Conservation (phyloP, 306 rosid genomes). For the Mucuna pruriens region DNA sequence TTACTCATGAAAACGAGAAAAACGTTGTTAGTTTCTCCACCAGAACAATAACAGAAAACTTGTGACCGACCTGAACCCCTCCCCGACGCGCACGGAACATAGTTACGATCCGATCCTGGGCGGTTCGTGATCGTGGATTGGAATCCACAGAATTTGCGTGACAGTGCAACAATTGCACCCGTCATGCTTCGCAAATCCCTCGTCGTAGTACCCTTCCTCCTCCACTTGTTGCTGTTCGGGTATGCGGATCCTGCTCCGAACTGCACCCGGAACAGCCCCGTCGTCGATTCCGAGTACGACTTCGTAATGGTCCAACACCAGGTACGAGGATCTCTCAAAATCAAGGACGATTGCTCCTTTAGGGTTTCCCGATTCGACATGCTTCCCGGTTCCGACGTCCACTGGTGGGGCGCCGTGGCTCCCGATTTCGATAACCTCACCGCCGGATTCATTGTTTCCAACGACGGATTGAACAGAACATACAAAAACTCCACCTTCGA, state of each 20-base stretch:
- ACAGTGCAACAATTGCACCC: neutral
- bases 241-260: conserved; percentile 59
- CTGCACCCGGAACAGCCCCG: conserved; percentile 55
- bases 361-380: conserved; percentile 84
- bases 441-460: conserved; percentile 63
- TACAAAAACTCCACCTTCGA: conserved; percentile 58
- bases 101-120: too few relatives aligned
- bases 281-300: conserved; percentile 54
- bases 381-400: conserved; percentile 79
- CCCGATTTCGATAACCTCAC: conserved; percentile 64
- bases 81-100: too few relatives aligned
- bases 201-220: conserved; percentile 9
- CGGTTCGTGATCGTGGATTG: neutral
- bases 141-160: conserved; percentile 31
- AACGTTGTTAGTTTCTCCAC: too few relatives aligned
- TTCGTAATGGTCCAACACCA: conserved; percentile 88
- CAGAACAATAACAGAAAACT: too few relatives aligned
- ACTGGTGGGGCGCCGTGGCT: conserved; percentile 68
- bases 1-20: too few relatives aligned
- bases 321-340: conserved; percentile 65
- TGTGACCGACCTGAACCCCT: too few relatives aligned
- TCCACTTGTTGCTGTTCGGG: conserved; percentile 37
- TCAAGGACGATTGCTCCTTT: conserved; percentile 79
- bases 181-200: conserved; percentile 63
- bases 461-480: conserved; percentile 60